Conservation (phyloP, 1,284 basidiomycete species). For the Chondrostereum purpureum region DNA sequence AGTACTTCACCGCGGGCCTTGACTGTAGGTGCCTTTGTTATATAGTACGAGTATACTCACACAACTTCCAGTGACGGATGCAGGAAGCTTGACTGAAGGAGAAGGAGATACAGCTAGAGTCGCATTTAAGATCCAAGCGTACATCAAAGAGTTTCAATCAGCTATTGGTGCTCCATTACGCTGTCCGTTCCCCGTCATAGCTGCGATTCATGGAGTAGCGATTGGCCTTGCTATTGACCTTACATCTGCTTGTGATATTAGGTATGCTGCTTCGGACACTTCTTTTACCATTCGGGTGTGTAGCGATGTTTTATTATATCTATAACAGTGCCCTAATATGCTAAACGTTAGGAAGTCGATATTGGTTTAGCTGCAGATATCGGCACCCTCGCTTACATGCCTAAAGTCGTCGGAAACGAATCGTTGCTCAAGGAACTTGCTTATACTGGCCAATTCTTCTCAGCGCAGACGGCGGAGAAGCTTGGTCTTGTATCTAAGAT, state of each 20-base stretch:
- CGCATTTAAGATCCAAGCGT: slow-evolving; percentile 42
- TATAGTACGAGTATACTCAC: too few relatives aligned
- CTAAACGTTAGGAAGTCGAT: slow-evolving; percentile 69
- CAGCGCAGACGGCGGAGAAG: slow-evolving; percentile 60
- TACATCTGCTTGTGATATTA: slow-evolving; percentile 75
- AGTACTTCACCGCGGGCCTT: slow-evolving; percentile 76
- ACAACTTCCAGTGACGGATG: slow-evolving; percentile 12
- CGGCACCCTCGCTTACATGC: slow-evolving; percentile 81
- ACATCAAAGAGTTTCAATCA: slow-evolving; percentile 66
- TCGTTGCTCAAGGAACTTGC: slow-evolving; percentile 78
- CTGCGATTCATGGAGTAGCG: slow-evolving; percentile 72
- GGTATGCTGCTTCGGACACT: slow-evolving; percentile 61
- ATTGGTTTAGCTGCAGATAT: slow-evolving; percentile 89
- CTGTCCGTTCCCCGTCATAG: slow-evolving; percentile 82
- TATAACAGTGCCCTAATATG: background rate
- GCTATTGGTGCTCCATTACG: slow-evolving; percentile 65
- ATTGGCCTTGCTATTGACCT: slow-evolving; percentile 79
- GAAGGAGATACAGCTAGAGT: slow-evolving; percentile 50
- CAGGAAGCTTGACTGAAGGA: slow-evolving; percentile 20
- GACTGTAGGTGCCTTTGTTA: slow-evolving; percentile 50
- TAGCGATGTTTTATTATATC: slow-evolving; percentile 12
- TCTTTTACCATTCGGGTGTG: slow-evolving; percentile 74
- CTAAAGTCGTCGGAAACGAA: slow-evolving; percentile 76
- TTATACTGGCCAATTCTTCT: slow-evolving; percentile 72
- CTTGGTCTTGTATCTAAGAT: slow-evolving; percentile 78